Percentiles rank a stretch among this genome's conserved stretches.
These are phyloP conservation scores for Phtheirospermum japonicum DNA, from an alignment of 257 asterid genomes.

Conservation along the genomic window DNA sequence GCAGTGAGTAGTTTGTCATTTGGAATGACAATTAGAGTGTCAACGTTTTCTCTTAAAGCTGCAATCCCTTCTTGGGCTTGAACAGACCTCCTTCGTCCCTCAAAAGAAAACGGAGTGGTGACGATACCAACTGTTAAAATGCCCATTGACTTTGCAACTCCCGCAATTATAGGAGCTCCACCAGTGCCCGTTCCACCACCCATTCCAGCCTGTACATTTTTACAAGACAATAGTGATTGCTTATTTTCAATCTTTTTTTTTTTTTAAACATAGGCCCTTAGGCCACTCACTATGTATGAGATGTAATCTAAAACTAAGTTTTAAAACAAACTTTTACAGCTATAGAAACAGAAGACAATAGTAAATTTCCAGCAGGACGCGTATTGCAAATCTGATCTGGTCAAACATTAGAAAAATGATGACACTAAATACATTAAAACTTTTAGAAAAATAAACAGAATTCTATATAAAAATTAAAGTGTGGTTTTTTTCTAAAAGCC, in stretches of 20 bases:
- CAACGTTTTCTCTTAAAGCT: constrained; percentile 86
- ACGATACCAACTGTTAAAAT: constrained; percentile 93
- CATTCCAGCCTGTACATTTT: constrained; percentile 82
- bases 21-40: constrained; percentile 92
- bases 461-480: not conserved
- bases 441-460: not conserved
- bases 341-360: no score
- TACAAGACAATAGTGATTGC: not conserved
- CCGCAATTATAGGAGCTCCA: constrained; percentile 94
- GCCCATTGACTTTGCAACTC: constrained; percentile 86
- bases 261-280: not conserved
- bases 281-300: not conserved
- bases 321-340: not conserved
- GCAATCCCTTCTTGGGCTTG: constrained; percentile 99
- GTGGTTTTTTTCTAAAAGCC: constrained; percentile 4
- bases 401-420: constrained; percentile 15
- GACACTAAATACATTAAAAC: not conserved
- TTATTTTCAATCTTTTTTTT: constrained; percentile 7
- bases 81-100: constrained; percentile 92
- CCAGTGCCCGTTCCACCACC: constrained; percentile 99
- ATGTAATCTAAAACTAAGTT: constrained; percentile 1
- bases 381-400: no score
- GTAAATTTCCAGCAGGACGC: no score
- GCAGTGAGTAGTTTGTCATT: constrained; percentile 86
- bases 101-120: constrained; percentile 92